Evolutionary conservation across 2,329 filamentous ascomycete genomes (phyloP).

Genomic region (Mycosphaerella sp.): DNA sequence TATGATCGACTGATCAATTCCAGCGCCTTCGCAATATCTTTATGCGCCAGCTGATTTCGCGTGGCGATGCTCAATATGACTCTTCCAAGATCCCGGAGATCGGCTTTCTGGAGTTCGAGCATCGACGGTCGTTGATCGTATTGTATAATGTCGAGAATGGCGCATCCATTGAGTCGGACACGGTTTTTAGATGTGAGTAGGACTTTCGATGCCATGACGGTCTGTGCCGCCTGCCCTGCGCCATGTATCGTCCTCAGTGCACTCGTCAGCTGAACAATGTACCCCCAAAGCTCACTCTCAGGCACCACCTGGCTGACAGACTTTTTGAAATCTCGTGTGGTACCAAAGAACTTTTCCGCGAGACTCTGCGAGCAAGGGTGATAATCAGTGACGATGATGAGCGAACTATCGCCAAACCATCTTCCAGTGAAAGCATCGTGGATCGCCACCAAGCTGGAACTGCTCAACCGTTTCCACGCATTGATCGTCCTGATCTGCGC

Average conservation of each 20-base stretch:
- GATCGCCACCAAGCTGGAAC: slow-evolving; percentile 74
- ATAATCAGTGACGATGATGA: slow-evolving; percentile 91
- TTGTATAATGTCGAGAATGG: slow-evolving; percentile 81
- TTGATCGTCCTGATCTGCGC: slow-evolving; percentile 80
- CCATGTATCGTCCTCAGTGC: slow-evolving; percentile 81
- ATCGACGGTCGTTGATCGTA: slow-evolving; percentile 65
- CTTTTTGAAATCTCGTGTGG: slow-evolving; percentile 13
- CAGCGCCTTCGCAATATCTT: slow-evolving; percentile 62
- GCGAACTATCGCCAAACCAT: slow-evolving; percentile 87
- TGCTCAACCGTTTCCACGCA: slow-evolving; percentile 81
- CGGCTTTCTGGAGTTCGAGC: slow-evolving; percentile 76
- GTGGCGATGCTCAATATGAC: slow-evolving; percentile 75
- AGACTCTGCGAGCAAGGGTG: slow-evolving; percentile 87
- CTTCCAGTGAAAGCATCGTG: slow-evolving; percentile 91
- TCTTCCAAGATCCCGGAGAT: slow-evolving; percentile 76
- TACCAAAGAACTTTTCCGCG: slow-evolving; percentile 67
- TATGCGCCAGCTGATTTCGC: slow-evolving; percentile 43
- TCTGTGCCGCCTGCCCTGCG: slow-evolving; percentile 72
- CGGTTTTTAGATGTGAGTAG: slow-evolving; percentile 86
- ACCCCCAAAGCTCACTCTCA: slow-evolving; percentile 81
- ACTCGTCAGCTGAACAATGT: slow-evolving; percentile 84
- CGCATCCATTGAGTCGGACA: slow-evolving; percentile 80
- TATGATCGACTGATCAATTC: slow-evolving; percentile 73
- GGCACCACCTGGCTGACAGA: slow-evolving; percentile 25
- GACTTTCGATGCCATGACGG: slow-evolving; percentile 82